Evolutionary conservation across 2,329 filamentous ascomycete species (phyloP), one percentile per base, ranked within the genome.

Genomic region (Trichoderma sp.): DNA sequence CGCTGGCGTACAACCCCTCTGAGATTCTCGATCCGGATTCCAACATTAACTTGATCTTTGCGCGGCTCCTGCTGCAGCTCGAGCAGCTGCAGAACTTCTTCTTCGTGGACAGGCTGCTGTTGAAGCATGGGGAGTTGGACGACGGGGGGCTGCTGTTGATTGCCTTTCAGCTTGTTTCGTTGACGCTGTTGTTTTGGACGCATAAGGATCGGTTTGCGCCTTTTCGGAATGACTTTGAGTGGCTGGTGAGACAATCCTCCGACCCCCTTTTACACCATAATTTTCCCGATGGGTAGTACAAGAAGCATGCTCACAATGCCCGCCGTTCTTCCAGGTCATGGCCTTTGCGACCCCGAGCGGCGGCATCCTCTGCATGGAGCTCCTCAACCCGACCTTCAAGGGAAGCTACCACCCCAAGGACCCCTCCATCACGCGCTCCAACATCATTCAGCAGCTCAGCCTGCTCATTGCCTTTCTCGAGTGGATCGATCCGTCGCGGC

Each of bases 81-180:
- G 79, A 82, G 24, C 80, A 84, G 52, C 73, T 86, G 0, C 82
- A 87, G 48, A 87, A 87, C 45, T 75, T 84, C 3, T 87, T 89
- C 65, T 80, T 88, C 10, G 75, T 87, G 6, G 83, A 88, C 64
- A 78, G 86, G 17, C 78, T 88, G 0, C 73, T 88, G 9, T 76
- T 83, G 24, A 84, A 82, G 19, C 72, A 74, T 3, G 76, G 78
- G 0, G 72, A 77, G 14, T 68, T 73, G 0, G 75, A 77, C 9
- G 73, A 77, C 9, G 77, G 77, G 0, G 74, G 79, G 15, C 72
- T 83, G 10, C 71, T 84, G 7, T 71, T 77, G 1, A 76, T 80
- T 24, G 82, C 81, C 47, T 81, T 79, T 24, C 78, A 83, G 67
- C 78, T 84, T 74, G 79, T 83, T 1, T 76, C 77, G 0, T 69